These are phyloP conservation scores for Chrysopogon serrulatus DNA, from an alignment of 176 grass and related monocot genomes.

Conservation along the genomic window DNA sequence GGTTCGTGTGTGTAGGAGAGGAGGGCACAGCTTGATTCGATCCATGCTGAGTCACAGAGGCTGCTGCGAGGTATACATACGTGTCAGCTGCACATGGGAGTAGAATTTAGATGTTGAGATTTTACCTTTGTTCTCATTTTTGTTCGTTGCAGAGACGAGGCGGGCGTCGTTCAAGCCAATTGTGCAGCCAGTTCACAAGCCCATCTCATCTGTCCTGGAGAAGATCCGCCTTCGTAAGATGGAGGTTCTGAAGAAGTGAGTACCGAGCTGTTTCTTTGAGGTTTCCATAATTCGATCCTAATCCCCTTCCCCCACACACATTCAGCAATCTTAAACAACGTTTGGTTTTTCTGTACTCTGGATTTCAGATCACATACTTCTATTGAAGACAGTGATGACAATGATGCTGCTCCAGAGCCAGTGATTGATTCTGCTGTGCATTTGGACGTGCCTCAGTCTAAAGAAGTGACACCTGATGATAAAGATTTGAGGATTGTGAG, in stretches of 20 bases:
- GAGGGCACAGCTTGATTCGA: slow-evolving; percentile 41
- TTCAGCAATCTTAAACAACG: neutral
- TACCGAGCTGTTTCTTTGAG: neutral
- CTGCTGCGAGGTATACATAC: slow-evolving; percentile 64
- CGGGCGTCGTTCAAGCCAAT: slow-evolving; percentile 69
- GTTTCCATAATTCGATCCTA: neutral
- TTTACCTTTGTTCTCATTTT: neutral
- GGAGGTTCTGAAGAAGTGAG: slow-evolving; percentile 71
- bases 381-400: slow-evolving; percentile 17
- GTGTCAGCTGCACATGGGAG: neutral
- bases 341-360: neutral
- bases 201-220: slow-evolving; percentile 89
- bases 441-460: slow-evolving; percentile 7
- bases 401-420: slow-evolving; percentile 20
- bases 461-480: slow-evolving; percentile 13
- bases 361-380: slow-evolving; percentile 41
- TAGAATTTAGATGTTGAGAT: neutral
- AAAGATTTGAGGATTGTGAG: slow-evolving; percentile 31
- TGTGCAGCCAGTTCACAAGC: slow-evolving; percentile 57
- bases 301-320: too few species aligned
- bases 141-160: slow-evolving; percentile 54
- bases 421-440: neutral
- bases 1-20: slow-evolving; percentile 58
- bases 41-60: slow-evolving; percentile 77
- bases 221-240: slow-evolving; percentile 88